Evolutionary conservation across 2,329 filamentous ascomycete species (phyloP).

Genomic region (Paecilomyces dactylethromorphus): DNA sequence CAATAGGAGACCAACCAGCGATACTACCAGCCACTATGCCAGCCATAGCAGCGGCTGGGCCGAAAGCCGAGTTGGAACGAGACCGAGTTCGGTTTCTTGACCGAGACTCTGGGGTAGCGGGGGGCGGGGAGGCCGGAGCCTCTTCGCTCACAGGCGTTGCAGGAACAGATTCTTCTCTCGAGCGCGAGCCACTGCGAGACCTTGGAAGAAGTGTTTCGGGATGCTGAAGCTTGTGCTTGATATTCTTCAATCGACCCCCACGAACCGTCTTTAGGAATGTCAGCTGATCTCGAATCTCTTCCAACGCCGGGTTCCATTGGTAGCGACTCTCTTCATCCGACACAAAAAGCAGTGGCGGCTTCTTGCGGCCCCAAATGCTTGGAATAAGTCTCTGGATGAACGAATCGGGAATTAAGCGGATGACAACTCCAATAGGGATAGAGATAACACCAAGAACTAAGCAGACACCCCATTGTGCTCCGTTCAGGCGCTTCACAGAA

Average conservation of each 20-base stretch:
- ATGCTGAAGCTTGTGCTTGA: conserved; percentile 57
- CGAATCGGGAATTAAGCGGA: conserved; percentile 55
- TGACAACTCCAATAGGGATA: conserved; percentile 57
- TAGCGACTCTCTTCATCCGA: conserved; percentile 41
- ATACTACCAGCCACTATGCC: conserved; percentile 61
- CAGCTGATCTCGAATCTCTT: conserved; percentile 58
- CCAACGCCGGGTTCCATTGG: conserved; percentile 55
- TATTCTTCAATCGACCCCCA: conserved; percentile 53
- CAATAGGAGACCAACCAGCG: conserved; percentile 58
- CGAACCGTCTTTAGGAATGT: conserved; percentile 58
- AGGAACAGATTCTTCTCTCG: conserved; percentile 42
- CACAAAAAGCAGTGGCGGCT: conserved; percentile 35
- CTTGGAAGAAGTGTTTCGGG: conserved; percentile 42
- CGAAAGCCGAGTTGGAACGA: conserved; percentile 53
- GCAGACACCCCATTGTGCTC: conserved; percentile 63
- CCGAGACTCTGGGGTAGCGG: conserved; percentile 50
- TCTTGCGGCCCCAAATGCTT: conserved; percentile 28
- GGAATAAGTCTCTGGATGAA: conserved; percentile 42
- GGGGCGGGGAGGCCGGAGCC: conserved; percentile 29
- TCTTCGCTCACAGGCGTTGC: conserved; percentile 50
- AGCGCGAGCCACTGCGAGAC: conserved; percentile 36
- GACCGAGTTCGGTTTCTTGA: conserved; percentile 47
- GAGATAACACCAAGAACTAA: conserved; percentile 62
- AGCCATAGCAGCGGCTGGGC: conserved; percentile 58
- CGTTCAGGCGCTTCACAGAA: conserved; percentile 54